phyloP scores from a whole-genome alignment of 2,329 filamentous ascomycete species.

The Sclerotinia nivalis region DNA sequence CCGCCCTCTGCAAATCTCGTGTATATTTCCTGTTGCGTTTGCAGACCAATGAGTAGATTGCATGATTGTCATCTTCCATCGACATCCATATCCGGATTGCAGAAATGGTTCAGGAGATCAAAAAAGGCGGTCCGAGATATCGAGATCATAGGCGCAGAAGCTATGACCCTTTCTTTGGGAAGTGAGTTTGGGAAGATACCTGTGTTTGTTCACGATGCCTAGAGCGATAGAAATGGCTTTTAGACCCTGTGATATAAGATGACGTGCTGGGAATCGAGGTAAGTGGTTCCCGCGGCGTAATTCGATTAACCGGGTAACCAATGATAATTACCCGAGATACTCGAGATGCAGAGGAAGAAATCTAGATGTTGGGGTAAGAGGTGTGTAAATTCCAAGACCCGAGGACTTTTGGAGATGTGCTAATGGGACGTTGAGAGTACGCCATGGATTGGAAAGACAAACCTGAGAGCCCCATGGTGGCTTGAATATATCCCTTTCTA shows the following conservation, averaged over 20 bases:
- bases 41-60: neutral
- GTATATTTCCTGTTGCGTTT: neutral
- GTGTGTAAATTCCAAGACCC: conserved; percentile 35
- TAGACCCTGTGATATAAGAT: conserved; percentile 23
- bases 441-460: conserved; percentile 41
- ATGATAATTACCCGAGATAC: conserved; percentile 36
- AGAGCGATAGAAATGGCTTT: conserved; percentile 28
- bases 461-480: conserved; percentile 47
- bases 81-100: neutral
- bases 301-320: conserved; percentile 24
- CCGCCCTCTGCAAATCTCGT: neutral
- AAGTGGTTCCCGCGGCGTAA: conserved; percentile 40
- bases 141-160: neutral
- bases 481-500: conserved; percentile 49
- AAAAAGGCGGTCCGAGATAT: neutral
- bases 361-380: conserved; percentile 24
- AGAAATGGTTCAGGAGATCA: neutral
- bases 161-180: conserved; percentile 24
- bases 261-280: conserved; percentile 27
- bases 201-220: conserved; percentile 23
- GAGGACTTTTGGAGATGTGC: conserved; percentile 42
- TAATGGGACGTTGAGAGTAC: conserved; percentile 41
- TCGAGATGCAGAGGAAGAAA: conserved; percentile 40
- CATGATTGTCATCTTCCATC: neutral
- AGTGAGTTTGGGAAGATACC: conserved; percentile 30